A percentile compares a stretch with the other conserved stretches of the same genome.
These are phyloP conservation scores for Jamesozyma gamospora DNA, from an alignment of 805 yeast genomes.

Conservation along the genomic window DNA sequence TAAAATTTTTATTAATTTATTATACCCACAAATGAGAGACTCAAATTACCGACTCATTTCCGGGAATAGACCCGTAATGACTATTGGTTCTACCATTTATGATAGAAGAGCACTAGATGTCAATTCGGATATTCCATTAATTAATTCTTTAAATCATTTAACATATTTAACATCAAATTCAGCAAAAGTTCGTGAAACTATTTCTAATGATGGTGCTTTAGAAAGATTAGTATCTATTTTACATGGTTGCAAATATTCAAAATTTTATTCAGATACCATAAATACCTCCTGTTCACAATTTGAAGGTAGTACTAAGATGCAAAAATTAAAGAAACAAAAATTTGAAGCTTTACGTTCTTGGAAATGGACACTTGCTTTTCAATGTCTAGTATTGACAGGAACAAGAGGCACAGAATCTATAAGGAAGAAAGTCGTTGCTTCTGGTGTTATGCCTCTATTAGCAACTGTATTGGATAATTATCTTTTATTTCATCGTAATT, in stretches of 20 bases:
- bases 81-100: slow-evolving; percentile 78
- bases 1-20: too few relatives aligned
- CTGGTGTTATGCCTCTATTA: slow-evolving; percentile 83
- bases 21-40: slow-evolving; percentile 56
- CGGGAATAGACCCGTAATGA: slow-evolving; percentile 83
- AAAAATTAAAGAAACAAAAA: slow-evolving; percentile 27
- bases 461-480: slow-evolving; percentile 90
- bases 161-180: slow-evolving; percentile 80
- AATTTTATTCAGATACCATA: background rate
- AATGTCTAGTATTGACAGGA: slow-evolving; percentile 82
- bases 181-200: slow-evolving; percentile 82
- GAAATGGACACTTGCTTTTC: slow-evolving; percentile 96
- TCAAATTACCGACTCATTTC: slow-evolving; percentile 72
- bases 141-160: slow-evolving; percentile 82
- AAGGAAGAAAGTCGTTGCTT: slow-evolving; percentile 76
- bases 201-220: slow-evolving; percentile 83
- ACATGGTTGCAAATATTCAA: slow-evolving; percentile 55
- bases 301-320: slow-evolving; percentile 8
- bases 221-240: slow-evolving; percentile 79
- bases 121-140: slow-evolving; percentile 79
- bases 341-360: slow-evolving; percentile 59
- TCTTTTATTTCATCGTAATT: slow-evolving; percentile 33
- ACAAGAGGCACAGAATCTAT: slow-evolving; percentile 86
- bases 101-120: slow-evolving; percentile 90
- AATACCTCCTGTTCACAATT: background rate